Base-by-base conservation (phyloP, 139 green algal species). In the Desmodesmus armatus region DNA sequence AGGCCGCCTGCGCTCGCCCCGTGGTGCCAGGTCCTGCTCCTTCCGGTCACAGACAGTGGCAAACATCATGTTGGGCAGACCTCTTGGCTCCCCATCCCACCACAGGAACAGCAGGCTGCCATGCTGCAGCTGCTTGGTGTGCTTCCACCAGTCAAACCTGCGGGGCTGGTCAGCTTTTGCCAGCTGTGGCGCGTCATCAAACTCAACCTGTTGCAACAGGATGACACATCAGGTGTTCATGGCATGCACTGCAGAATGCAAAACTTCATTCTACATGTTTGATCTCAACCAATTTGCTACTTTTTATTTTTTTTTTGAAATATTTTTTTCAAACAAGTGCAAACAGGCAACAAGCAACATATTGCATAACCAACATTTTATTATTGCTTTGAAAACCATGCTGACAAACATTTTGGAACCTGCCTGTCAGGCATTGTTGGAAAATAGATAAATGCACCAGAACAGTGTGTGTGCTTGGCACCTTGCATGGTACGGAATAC, bases 71-170 rank as follows among this genome's bases (percentile, higher is more conserved):
- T 65, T 31, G 27, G 49, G 67, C 33, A 75, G 19, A 0, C 15
- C 35, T 15, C 6, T 5, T 31, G 15, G 29, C 31, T 49, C 78
- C 15, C 35, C 67, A 75, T 62, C 43, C 47, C 58, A 43, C 51
- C 73, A 75, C 27, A 73, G 47, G 25, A 27, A 0, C 6, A 60
- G 35, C 35, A 87, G 29, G 67, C 53, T 87, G 53, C 81, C 76
- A 44, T 82, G 60, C 55, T 85, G 49, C 69, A 91, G 53, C 55
- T 84, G 83, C 67, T 83, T 78, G 79, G 23, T 67, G 35, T 37
- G 9, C 29, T 19, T 29, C 70, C 39, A 69, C 43, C 44, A 79
- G 13, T 77, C 76, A 40, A 25, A 17, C 15, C 74, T 41, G 11
- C 71, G 33, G 6, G 23, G n/a, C 9, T 25, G 11, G 19, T n/a